These are phyloP conservation scores for Glebionis coronaria DNA, from an alignment of 129 eudicot genomes.

Conservation along the genomic window DNA sequence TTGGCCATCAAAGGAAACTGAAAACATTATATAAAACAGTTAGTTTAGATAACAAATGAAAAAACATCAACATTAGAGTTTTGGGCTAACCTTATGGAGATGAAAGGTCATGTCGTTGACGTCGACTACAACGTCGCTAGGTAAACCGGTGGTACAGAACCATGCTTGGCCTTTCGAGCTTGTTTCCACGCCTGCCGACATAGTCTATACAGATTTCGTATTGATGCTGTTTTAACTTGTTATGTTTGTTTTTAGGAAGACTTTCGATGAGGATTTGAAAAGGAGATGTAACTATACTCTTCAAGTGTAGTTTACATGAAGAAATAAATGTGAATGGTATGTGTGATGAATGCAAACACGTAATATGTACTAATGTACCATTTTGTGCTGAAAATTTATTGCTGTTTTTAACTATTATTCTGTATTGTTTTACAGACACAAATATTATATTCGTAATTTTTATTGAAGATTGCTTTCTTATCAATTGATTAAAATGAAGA, in stretches of 20 bases:
- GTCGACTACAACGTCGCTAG: slow-evolving; percentile 81
- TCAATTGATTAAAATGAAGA: background rate
- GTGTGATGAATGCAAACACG: background rate
- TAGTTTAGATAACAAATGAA: background rate
- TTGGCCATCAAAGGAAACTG: slow-evolving; percentile 95
- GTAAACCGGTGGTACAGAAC: slow-evolving; percentile 90
- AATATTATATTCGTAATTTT: background rate
- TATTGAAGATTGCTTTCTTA: background rate
- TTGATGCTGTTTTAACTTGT: slow-evolving; percentile 13
- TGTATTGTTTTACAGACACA: background rate
- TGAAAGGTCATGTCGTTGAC: slow-evolving; percentile 85
- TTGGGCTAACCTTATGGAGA: slow-evolving; percentile 76
- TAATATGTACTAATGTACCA: background rate
- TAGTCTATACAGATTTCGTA: slow-evolving; percentile 28
- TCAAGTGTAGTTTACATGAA: slow-evolving; percentile 4
- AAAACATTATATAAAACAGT: slow-evolving; percentile 20
- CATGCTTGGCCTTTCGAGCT: slow-evolving; percentile 92
- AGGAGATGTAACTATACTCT: background rate
- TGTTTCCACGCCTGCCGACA: slow-evolving; percentile 57
- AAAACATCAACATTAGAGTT: background rate
- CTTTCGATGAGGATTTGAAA: slow-evolving; percentile 14
- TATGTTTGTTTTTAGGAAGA: slow-evolving; percentile 29
- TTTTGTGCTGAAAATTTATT: background rate
- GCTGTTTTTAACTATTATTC: background rate
- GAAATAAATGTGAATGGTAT: background rate